Percentiles rank a stretch among this genome's conserved stretches.
Evolutionary conservation across 208 protist genomes (phyloP).

Genomic region (Borovskyia barvae): DNA sequence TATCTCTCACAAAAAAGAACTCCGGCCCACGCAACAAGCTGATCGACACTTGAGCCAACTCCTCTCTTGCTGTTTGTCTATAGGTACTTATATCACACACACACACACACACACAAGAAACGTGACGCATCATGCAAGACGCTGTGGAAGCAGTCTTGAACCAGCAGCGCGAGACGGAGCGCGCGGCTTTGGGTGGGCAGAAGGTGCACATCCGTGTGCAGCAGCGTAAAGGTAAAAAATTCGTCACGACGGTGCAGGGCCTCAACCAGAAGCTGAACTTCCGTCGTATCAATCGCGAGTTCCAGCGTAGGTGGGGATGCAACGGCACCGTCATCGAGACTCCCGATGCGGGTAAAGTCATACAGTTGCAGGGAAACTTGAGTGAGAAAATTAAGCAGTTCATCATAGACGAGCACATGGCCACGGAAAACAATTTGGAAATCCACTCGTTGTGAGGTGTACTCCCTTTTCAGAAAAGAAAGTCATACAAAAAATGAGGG

Average conservation of each 20-base stretch:
- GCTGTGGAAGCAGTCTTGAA: slow-evolving; percentile 37
- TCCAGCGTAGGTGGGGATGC: slow-evolving; percentile 91
- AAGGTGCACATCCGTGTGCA: slow-evolving; percentile 97
- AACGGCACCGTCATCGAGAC: slow-evolving; percentile 94
- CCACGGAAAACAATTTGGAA: slow-evolving; percentile 84
- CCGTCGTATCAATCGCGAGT: slow-evolving; percentile 90
- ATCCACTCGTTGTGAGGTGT: slow-evolving; percentile 95
- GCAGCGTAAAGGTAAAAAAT: slow-evolving; percentile 96
- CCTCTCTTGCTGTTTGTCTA: not conserved
- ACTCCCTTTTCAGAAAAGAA: not conserved
- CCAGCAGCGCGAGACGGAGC: slow-evolving; percentile 62
- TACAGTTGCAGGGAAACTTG: slow-evolving; percentile 97
- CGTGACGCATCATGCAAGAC: slow-evolving; percentile 19
- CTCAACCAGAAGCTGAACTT: slow-evolving; percentile 93
- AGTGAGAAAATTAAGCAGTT: slow-evolving; percentile 92
- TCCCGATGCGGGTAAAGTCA: slow-evolving; percentile 84
- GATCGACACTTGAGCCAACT: not conserved
- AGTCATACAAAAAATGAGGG: too few relatives aligned
- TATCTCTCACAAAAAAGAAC: not conserved
- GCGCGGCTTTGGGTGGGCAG: slow-evolving; percentile 53
- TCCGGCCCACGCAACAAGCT: not conserved
- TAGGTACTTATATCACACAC: not conserved
- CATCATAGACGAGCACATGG: slow-evolving; percentile 92
- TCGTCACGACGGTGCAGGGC: slow-evolving; percentile 95
- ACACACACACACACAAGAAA: not conserved